These are phyloP conservation scores for Metarhizium album DNA, from an alignment of 2,329 filamentous ascomycete genomes.

Conservation along the genomic window DNA sequence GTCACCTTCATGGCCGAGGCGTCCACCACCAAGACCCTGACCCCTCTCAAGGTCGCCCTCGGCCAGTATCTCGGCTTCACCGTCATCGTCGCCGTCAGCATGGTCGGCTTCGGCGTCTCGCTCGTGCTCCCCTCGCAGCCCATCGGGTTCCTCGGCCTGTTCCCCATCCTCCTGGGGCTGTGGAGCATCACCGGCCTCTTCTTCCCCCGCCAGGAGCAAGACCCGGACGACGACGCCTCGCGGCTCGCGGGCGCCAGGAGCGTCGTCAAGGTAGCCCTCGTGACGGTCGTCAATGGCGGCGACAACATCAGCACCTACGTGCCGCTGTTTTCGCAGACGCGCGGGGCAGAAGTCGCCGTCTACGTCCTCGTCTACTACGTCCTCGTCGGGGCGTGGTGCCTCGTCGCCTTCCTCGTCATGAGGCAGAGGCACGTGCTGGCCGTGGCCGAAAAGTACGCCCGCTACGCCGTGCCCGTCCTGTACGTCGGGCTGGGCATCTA, in stretches of 20 bases:
- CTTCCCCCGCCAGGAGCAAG: slow-evolving; percentile 9
- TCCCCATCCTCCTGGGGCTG: slow-evolving; percentile 21
- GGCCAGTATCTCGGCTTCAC: slow-evolving; percentile 23
- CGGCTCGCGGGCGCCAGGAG: slow-evolving; percentile 9
- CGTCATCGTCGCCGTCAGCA: slow-evolving; percentile 21
- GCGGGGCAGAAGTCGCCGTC: slow-evolving; percentile 20
- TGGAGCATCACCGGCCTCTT: slow-evolving; percentile 17
- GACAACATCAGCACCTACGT: slow-evolving; percentile 26
- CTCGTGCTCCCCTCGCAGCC: slow-evolving; percentile 21
- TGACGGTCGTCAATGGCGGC: slow-evolving; percentile 24
- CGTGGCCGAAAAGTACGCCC: slow-evolving; percentile 15
- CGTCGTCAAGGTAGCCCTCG: slow-evolving; percentile 18
- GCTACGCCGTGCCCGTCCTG: slow-evolving; percentile 18
- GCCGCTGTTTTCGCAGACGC: slow-evolving; percentile 22
- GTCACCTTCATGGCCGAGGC: slow-evolving; percentile 26
- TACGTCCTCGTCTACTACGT: slow-evolving; percentile 23
- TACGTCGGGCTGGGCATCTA: slow-evolving; percentile 23
- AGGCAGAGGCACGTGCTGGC: slow-evolving; percentile 19
- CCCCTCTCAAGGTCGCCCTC: slow-evolving; percentile 13
- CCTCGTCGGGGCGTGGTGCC: slow-evolving; percentile 21
- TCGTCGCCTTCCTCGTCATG: slow-evolving; percentile 19
- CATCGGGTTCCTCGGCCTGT: slow-evolving; percentile 23
- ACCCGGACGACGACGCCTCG: slow-evolving; percentile 6
- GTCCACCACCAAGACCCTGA: slow-evolving; percentile 14
- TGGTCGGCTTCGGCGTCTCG: slow-evolving; percentile 23